A percentile compares a stretch with the other conserved stretches of the same genome.
Conservation (phyloP, 768 basidiomycete species). For the Suillus spraguei region DNA sequence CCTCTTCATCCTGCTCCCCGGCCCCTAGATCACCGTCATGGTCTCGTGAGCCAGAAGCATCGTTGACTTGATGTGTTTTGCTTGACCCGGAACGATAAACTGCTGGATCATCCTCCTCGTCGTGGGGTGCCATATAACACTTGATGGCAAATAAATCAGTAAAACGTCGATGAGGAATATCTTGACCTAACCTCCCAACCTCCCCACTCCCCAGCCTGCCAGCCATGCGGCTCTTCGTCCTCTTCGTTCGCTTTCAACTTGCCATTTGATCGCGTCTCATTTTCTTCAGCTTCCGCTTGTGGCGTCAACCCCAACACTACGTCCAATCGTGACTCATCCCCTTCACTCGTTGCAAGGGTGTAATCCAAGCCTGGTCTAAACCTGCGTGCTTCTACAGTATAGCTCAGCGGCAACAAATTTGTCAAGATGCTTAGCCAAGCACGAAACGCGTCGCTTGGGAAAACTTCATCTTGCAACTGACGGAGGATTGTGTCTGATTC, state of each 20-base stretch:
- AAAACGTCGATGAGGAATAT: neutral
- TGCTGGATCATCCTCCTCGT: constrained; percentile 94
- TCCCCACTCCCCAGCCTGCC: constrained; percentile 81
- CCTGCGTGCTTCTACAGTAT: constrained; percentile 78
- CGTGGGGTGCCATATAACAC: constrained; percentile 95
- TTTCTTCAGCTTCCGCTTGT: constrained; percentile 39
- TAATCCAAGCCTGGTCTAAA: constrained; percentile 95
- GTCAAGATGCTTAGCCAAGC: constrained; percentile 85
- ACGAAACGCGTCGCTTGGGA: constrained; percentile 81
- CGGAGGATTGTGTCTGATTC: constrained; percentile 21
- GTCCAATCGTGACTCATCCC: constrained; percentile 81
- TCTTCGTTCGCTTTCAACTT: constrained; percentile 36
- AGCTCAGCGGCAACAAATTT: constrained; percentile 68
- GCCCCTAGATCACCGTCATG: constrained; percentile 22
- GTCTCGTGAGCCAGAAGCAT: constrained; percentile 7
- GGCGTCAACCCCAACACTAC: constrained; percentile 88
- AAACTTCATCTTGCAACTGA: constrained; percentile 72
- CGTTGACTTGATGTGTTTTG: constrained; percentile 33
- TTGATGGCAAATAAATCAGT: constrained; percentile 28
- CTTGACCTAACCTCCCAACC: constrained; percentile 82
- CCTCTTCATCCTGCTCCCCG: constrained; percentile 57
- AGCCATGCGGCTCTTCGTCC: constrained; percentile 44
- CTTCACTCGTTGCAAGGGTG: constrained; percentile 88
- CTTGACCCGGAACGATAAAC: constrained; percentile 75
- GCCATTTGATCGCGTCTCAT: constrained; percentile 24